These are phyloP conservation scores for Cucurbita moschata DNA, from an alignment of 306 rosid genomes.

Conservation along the genomic window DNA sequence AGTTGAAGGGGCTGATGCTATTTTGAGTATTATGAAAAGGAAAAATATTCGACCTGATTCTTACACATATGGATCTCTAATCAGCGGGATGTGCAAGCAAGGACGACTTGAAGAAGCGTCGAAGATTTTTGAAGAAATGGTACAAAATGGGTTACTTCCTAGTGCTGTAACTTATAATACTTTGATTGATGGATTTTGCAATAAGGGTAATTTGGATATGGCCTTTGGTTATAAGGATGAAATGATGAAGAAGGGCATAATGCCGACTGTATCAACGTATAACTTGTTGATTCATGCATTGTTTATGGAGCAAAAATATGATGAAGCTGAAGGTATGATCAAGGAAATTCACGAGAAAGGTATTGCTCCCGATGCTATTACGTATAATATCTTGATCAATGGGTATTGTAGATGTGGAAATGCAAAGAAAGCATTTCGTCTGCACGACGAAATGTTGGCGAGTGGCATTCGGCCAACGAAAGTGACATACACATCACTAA, in stretches of 20 bases:
- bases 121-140: slow-evolving; percentile 32
- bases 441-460: slow-evolving; percentile 46
- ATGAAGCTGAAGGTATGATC: slow-evolving; percentile 41
- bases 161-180: slow-evolving; percentile 56
- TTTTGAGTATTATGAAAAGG: slow-evolving; percentile 34
- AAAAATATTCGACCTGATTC: slow-evolving; percentile 56
- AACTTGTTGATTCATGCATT: slow-evolving; percentile 72
- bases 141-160: slow-evolving; percentile 39
- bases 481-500: slow-evolving; percentile 66
- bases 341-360: slow-evolving; percentile 56
- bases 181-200: slow-evolving; percentile 66
- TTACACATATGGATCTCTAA: slow-evolving; percentile 48
- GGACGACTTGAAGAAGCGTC: slow-evolving; percentile 54
- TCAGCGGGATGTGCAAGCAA: slow-evolving; percentile 50
- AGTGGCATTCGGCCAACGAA: slow-evolving; percentile 41
- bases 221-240: slow-evolving; percentile 51
- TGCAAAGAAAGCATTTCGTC: slow-evolving; percentile 46
- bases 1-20: slow-evolving; percentile 28
- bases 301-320: slow-evolving; percentile 47
- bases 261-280: slow-evolving; percentile 45
- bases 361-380: slow-evolving; percentile 47
- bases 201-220: slow-evolving; percentile 48
- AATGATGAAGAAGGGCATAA: slow-evolving; percentile 52
- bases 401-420: slow-evolving; percentile 64
- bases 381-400: slow-evolving; percentile 64